These are phyloP conservation scores for Amylostereum areolatum DNA, from an alignment of 1,284 basidiomycete genomes.

Conservation along the genomic window DNA sequence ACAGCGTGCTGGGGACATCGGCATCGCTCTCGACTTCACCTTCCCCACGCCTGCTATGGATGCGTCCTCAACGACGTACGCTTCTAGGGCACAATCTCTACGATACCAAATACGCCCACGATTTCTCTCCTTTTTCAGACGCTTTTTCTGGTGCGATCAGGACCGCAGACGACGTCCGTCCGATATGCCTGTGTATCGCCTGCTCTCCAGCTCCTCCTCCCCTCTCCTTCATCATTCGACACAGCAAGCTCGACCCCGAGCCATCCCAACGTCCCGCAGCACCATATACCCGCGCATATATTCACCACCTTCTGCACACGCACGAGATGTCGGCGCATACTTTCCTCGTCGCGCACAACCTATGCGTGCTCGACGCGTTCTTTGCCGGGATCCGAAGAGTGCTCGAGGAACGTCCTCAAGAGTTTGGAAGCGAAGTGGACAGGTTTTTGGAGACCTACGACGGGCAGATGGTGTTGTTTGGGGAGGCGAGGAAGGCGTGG, in stretches of 20 bases:
- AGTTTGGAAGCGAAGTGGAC: conserved; percentile 43
- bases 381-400: conserved; percentile 49
- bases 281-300: conserved; percentile 62
- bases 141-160: conserved; percentile 18
- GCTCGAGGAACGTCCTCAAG: conserved; percentile 20
- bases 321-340: conserved; percentile 83
- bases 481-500: conserved; percentile 52
- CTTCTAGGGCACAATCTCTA: conserved; percentile 74
- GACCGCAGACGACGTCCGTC: conserved; percentile 6
- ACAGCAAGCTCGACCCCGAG: conserved; percentile 42
- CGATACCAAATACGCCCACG: conserved; percentile 44
- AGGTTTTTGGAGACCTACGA: conserved; percentile 50
- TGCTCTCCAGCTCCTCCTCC: conserved; percentile 44
- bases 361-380: conserved; percentile 59
- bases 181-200: conserved; percentile 51
- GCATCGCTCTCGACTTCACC: conserved; percentile 69
- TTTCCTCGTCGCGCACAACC: conserved; percentile 68
- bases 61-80: conserved; percentile 11
- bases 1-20: conserved; percentile 54
- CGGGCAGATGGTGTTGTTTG: conserved; percentile 37
- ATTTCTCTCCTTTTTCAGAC: conserved; percentile 51
- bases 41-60: conserved; percentile 47
- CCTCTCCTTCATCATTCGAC: conserved; percentile 33
- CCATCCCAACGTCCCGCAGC: conserved; percentile 17
- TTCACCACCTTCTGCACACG: conserved; percentile 78